Evolutionary conservation across 805 yeast species (phyloP).

Genomic region (Lipomyces spencermartinsiae): DNA sequence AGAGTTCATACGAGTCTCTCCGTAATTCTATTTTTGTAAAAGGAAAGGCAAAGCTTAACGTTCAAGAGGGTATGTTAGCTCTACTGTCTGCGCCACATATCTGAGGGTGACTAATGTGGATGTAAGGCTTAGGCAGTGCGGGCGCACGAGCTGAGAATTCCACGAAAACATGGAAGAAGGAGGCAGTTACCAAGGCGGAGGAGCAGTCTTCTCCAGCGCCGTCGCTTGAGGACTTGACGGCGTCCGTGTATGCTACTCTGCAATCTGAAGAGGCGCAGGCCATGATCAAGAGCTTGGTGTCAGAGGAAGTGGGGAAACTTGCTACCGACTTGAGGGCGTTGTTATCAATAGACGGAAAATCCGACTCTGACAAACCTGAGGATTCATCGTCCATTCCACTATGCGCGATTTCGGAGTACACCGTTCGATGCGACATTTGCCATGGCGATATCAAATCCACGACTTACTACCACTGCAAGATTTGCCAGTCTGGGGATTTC

Average conservation of each 20-base stretch:
- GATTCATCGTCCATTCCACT: not conserved
- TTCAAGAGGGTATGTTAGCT: constrained; percentile 20
- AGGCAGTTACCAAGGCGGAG: not conserved
- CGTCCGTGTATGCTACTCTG: constrained; percentile 6
- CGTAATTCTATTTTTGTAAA: constrained; percentile 29
- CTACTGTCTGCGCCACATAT: not conserved
- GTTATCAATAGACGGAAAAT: not conserved
- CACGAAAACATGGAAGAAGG: not conserved
- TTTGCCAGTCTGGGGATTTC: constrained; percentile 31
- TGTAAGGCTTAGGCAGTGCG: not conserved
- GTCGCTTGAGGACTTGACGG: not conserved
- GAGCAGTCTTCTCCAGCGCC: not conserved
- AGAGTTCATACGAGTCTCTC: constrained; percentile 23
- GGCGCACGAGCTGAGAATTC: not conserved
- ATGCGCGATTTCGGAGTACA: not conserved
- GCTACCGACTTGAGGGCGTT: constrained; percentile 13
- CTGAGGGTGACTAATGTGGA: not conserved
- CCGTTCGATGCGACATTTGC: constrained; percentile 32
- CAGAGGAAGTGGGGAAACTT: constrained; percentile 13
- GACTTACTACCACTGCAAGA: constrained; percentile 32
- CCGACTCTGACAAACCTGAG: not conserved
- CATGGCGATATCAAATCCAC: constrained; percentile 2
- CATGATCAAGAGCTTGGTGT: constrained; percentile 18
- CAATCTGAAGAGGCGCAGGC: constrained; percentile 10
- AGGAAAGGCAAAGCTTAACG: constrained; percentile 30